phyloP scores from a whole-genome alignment of 2,329 filamentous ascomycete genomes.

The Fusarium bactridioides region DNA sequence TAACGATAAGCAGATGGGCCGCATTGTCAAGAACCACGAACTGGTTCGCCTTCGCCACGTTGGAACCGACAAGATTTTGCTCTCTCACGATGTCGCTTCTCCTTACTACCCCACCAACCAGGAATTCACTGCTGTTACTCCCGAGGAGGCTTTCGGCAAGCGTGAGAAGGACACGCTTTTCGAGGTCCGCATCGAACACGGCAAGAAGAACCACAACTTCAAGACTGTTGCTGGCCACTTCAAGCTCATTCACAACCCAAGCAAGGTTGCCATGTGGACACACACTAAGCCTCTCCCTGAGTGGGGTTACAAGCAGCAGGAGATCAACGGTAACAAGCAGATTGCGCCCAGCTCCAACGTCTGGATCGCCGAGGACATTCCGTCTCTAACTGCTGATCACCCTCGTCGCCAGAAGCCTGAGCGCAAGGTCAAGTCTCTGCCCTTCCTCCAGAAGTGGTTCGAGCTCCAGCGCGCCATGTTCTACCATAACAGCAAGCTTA shows the following conservation, averaged over 20 bases:
- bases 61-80: slow-evolving; percentile 82
- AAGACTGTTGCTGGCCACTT: slow-evolving; percentile 92
- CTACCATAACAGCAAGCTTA: slow-evolving; percentile 98
- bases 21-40: slow-evolving; percentile 82
- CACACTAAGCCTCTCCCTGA: slow-evolving; percentile 94
- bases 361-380: slow-evolving; percentile 92
- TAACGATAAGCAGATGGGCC: slow-evolving; percentile 65
- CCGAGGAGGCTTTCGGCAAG: slow-evolving; percentile 75
- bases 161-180: slow-evolving; percentile 92
- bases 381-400: slow-evolving; percentile 76
- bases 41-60: slow-evolving; percentile 86
- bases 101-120: slow-evolving; percentile 98
- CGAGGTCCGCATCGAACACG: slow-evolving; percentile 88
- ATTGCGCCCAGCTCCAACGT: slow-evolving; percentile 87
- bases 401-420: slow-evolving; percentile 78
- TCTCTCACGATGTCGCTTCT: slow-evolving; percentile 97
- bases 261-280: slow-evolving; percentile 99
- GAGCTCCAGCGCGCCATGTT: slow-evolving; percentile 99
- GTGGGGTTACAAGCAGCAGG: slow-evolving; percentile 96
- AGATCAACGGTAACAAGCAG: slow-evolving; percentile 99
- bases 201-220: slow-evolving; percentile 83
- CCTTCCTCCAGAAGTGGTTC: slow-evolving; percentile 93
- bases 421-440: slow-evolving; percentile 80
- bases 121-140: slow-evolving; percentile 87
- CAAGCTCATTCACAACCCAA: slow-evolving; percentile 93